Evolutionary conservation across 208 protist species (phyloP), one percentile per base, ranked within the genome.

Genomic region (Crithidia brevicula): DNA sequence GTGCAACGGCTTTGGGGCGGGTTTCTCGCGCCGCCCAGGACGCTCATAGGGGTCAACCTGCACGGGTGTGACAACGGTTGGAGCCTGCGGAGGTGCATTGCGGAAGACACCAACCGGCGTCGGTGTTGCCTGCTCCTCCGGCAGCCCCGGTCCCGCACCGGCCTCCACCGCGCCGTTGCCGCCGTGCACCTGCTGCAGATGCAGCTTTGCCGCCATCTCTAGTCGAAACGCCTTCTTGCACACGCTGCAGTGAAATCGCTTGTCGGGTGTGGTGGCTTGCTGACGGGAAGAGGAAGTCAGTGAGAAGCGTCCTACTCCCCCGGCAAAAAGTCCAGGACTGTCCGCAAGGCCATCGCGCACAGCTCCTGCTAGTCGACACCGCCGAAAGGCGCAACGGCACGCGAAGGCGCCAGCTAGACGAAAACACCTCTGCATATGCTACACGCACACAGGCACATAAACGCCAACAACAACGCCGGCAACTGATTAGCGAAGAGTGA

Each of bases 181-280:
- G 25, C 78, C 80, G 66, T 96, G 91, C 27, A 83, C 88, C 77
- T 96, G 91, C 60, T 92, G 83, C 45, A 96, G 61, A 51, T 96
- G 91, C 22, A 96, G 70, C 67, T 92, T 85, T 5, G 91, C 91
- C 27, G 91, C 91, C 88, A 93, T 94, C 67, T 96, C 88, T 11
- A 96, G 64, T 16, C 91, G 84, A 72, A 96, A 96, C 2, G 82
- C 60, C 68, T 96, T 96, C 25, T 87, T 86, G 72, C 91, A 96
- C 10, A 96, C 71, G 43, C 86, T 91, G 56, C 91, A 96, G 59
- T 96, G 91, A 63, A 91, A 96, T 53, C 87, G 89, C 49, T 91
- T 92, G 15, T 96, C 88, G 0, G 78, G 53, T 13, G 67, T 45
- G 1, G 79, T 57, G 11, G 74, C 74, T 63, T 91, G 84, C 33